These are phyloP conservation scores for Nemania abortiva DNA, from an alignment of 2,329 filamentous ascomycete species.

Conservation along the genomic window DNA sequence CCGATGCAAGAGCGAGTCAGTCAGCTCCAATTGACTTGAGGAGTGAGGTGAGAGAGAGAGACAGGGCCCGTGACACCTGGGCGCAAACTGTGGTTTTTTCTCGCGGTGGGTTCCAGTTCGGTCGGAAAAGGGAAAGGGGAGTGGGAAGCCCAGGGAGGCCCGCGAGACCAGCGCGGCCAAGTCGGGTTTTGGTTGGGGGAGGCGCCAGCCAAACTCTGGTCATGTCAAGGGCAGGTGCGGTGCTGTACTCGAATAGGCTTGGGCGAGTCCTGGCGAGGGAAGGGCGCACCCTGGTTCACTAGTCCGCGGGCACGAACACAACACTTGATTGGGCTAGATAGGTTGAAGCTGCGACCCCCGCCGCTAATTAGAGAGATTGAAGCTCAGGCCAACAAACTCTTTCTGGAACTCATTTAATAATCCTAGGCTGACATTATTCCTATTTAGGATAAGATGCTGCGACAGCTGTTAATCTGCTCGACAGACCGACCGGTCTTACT, in stretches of 20 bases:
- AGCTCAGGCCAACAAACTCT: not conserved
- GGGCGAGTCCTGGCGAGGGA: constrained; percentile 10
- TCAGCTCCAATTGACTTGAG: constrained; percentile 33
- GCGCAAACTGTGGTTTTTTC: constrained; percentile 45
- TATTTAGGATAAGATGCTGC: not conserved
- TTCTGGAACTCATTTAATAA: constrained; percentile 8
- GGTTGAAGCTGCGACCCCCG: constrained; percentile 20
- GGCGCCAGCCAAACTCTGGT: constrained; percentile 14
- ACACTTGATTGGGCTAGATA: constrained; percentile 27
- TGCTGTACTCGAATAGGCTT: constrained; percentile 30
- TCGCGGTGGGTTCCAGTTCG: constrained; percentile 36
- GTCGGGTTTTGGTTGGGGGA: constrained; percentile 30
- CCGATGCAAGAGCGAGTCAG: constrained; percentile 32
- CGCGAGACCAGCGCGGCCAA: constrained; percentile 9
- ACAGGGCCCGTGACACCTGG: constrained; percentile 41
- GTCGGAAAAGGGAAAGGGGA: constrained; percentile 44
- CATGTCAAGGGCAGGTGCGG: constrained; percentile 8
- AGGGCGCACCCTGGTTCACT: not conserved
- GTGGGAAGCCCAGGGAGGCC: constrained; percentile 33
- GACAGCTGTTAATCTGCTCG: constrained; percentile 7
- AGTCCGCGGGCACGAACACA: not conserved
- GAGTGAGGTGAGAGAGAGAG: constrained; percentile 36
- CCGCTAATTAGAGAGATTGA: constrained; percentile 10
- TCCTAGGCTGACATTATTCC: not conserved
- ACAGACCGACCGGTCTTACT: not conserved